Conservation (phyloP, 2,329 filamentous ascomycete genomes). For the Botrytis tulipae region DNA sequence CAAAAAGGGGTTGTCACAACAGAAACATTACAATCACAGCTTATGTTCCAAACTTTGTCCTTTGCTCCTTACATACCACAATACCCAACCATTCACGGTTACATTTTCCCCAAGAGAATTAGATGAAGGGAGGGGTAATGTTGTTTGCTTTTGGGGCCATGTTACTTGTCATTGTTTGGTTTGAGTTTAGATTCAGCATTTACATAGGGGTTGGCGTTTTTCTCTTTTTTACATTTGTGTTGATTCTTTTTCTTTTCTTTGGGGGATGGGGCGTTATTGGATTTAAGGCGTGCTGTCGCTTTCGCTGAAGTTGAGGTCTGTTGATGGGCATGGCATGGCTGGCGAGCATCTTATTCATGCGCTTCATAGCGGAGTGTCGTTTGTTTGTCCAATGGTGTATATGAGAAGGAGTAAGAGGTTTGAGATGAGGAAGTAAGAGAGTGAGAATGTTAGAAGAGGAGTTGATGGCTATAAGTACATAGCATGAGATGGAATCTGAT, state of each 20-base stretch:
- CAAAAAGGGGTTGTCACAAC: slow-evolving; percentile 1
- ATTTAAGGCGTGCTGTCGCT: not conserved
- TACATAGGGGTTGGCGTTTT: slow-evolving; percentile 15
- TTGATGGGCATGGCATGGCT: not conserved
- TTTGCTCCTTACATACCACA: slow-evolving; percentile 10
- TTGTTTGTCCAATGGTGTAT: not conserved
- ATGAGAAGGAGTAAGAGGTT: not conserved
- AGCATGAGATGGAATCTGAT: not conserved
- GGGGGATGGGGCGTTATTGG: not conserved
- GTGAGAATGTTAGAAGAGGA: not conserved
- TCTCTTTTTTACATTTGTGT: not conserved
- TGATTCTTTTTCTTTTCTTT: not conserved
- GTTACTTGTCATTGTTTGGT: not conserved
- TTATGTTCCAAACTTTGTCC: slow-evolving; percentile 1
- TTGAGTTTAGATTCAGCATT: not conserved
- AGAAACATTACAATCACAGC: slow-evolving; percentile 10
- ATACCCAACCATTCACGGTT: slow-evolving; percentile 1
- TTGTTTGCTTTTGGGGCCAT: slow-evolving; percentile 4
- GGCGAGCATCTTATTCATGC: not conserved
- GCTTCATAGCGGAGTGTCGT: not conserved
- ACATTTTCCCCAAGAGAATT: not conserved
- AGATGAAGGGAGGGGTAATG: not conserved
- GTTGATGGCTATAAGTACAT: not conserved
- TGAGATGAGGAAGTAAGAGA: not conserved
- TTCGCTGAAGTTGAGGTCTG: not conserved